These are phyloP conservation scores for Choanephora cucurbitarum DNA, from an alignment of 371 early-diverging fungal species.

Conservation along the genomic window DNA sequence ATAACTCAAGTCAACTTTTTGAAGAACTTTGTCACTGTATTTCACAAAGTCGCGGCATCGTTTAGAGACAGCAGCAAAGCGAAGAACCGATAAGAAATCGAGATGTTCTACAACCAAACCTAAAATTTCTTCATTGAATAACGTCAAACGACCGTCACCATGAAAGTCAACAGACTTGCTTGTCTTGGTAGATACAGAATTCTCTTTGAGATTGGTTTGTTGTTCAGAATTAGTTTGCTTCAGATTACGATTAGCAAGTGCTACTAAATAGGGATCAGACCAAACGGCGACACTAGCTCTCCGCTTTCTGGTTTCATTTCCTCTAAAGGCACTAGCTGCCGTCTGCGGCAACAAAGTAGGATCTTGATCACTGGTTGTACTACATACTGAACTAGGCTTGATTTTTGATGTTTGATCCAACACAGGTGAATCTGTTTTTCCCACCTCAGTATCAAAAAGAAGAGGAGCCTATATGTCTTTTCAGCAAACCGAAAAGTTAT, in stretches of 20 bases:
- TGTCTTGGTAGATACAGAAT: too few species aligned
- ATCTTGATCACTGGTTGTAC: conserved; percentile 49
- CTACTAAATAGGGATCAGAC: conserved; percentile 72
- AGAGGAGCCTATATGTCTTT: not conserved
- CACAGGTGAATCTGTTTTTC: not conserved
- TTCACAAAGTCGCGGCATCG: conserved; percentile 32
- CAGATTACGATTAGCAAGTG: conserved; percentile 41
- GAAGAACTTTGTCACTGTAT: conserved; percentile 31
- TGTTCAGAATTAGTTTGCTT: conserved; percentile 12
- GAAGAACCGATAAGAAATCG: conserved; percentile 32
- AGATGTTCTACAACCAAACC: conserved; percentile 24
- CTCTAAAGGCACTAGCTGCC: conserved; percentile 30
- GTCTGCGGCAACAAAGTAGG: conserved; percentile 38
- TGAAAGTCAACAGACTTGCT: not conserved
- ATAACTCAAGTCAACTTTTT: conserved; percentile 41
- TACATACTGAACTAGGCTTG: conserved; percentile 36
- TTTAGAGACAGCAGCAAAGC: conserved; percentile 27
- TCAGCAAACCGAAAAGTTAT: too few species aligned
- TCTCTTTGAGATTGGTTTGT: conserved; percentile 2
- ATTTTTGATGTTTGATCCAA: conserved; percentile 8
- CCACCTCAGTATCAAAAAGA: not conserved
- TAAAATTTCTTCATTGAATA: conserved; percentile 21
- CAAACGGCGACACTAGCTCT: conserved; percentile 84
- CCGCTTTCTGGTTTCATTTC: conserved; percentile 50
- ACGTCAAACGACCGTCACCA: conserved; percentile 11